Evolutionary conservation across 768 basidiomycete genomes (phyloP).

Genomic region (Boletellus ananas): DNA sequence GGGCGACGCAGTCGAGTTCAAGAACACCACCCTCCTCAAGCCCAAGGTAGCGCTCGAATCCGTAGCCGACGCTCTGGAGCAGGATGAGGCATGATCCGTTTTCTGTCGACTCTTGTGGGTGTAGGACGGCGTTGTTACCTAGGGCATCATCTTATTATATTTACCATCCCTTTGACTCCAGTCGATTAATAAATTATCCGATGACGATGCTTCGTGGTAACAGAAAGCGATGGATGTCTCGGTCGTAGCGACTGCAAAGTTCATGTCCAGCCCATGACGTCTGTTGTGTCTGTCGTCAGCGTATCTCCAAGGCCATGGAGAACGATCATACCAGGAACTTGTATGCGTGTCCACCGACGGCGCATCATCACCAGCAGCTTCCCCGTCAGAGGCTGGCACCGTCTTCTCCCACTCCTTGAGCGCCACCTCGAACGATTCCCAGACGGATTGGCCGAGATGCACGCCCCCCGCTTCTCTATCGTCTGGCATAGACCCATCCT

Average conservation of each 20-base stretch:
- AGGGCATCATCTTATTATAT: slow-evolving; percentile 26
- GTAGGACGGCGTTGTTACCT: slow-evolving; percentile 4
- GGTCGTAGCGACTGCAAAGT: neutral
- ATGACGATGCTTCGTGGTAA: slow-evolving; percentile 2
- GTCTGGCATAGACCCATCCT: slow-evolving; percentile 42
- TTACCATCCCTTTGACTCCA: slow-evolving; percentile 13
- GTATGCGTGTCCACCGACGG: slow-evolving; percentile 23
- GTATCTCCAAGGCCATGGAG: neutral
- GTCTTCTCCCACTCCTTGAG: slow-evolving; percentile 64
- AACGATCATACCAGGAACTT: slow-evolving; percentile 11
- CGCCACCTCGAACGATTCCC: slow-evolving; percentile 71
- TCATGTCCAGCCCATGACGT: neutral
- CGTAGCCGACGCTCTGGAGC: slow-evolving; percentile 28
- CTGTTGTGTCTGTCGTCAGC: slow-evolving; percentile 2
- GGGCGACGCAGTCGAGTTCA: slow-evolving; percentile 45
- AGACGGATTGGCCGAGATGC: slow-evolving; percentile 59
- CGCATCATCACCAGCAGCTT: slow-evolving; percentile 19
- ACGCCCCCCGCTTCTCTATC: slow-evolving; percentile 75
- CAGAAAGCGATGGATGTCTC: neutral
- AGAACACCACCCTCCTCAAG: slow-evolving; percentile 45
- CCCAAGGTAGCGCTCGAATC: slow-evolving; percentile 51
- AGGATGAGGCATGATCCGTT: slow-evolving; percentile 18
- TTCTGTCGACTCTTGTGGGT: neutral
- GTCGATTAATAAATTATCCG: slow-evolving; percentile 26
- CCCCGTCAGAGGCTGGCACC: slow-evolving; percentile 17